Conservation (phyloP, 1,284 basidiomycete genomes). For the Ustilago curta region DNA sequence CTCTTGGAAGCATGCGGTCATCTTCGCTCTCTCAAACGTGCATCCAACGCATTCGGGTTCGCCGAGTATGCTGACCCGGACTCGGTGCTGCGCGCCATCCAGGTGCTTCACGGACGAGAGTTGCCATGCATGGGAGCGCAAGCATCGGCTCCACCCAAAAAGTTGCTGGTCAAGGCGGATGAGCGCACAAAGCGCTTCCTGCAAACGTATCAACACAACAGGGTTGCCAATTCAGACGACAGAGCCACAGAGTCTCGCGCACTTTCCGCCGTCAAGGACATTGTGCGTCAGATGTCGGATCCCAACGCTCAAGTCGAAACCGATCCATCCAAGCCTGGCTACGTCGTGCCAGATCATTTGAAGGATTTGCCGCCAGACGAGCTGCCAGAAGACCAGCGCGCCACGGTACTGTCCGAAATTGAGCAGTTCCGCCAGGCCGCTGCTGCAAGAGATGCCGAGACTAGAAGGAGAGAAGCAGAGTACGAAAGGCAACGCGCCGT, state of each 20-base stretch:
- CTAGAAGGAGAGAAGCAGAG: conserved; percentile 58
- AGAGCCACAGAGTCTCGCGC: conserved; percentile 69
- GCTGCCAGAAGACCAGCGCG: conserved; percentile 92
- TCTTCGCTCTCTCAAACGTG: conserved; percentile 86
- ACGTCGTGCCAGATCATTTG: conserved; percentile 88
- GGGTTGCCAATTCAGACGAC: conserved; percentile 79
- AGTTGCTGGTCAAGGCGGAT: conserved; percentile 82
- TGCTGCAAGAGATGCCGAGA: conserved; percentile 64
- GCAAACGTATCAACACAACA: conserved; percentile 82
- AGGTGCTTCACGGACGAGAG: conserved; percentile 84
- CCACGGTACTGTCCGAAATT: conserved; percentile 92
- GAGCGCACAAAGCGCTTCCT: conserved; percentile 89
- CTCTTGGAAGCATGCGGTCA: conserved; percentile 88
- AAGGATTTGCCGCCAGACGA: conserved; percentile 95
- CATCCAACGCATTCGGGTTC: conserved; percentile 94
- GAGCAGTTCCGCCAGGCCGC: conserved; percentile 76
- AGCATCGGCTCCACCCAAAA: conserved; percentile 73
- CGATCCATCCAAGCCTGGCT: conserved; percentile 45
- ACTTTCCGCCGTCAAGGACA: conserved; percentile 73
- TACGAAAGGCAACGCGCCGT: conserved; percentile 56
- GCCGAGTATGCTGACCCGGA: conserved; percentile 91
- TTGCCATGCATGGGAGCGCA: conserved; percentile 71
- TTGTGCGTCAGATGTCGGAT: conserved; percentile 66
- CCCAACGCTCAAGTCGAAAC: conserved; percentile 75
- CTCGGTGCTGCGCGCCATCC: conserved; percentile 82